phyloP scores from a whole-genome alignment of 129 eudicot species.

The Lactuca sativa region DNA sequence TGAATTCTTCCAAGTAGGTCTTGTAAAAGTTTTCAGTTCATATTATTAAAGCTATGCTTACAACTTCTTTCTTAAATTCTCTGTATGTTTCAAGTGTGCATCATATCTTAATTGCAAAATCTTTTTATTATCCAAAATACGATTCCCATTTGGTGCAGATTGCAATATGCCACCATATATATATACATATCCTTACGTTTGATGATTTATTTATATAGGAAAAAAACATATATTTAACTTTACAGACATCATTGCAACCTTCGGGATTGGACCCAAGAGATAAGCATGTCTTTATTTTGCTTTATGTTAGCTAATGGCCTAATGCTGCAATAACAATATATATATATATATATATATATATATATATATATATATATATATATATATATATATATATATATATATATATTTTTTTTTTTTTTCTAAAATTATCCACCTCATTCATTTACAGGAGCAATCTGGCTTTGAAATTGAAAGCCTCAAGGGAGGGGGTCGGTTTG shows the following conservation, averaged over 20 bases:
- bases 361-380: slow-evolving; percentile 6
- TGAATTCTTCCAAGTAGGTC: slow-evolving; percentile 49
- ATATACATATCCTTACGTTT: slow-evolving; percentile 13
- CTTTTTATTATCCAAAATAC: neutral
- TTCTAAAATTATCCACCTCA: slow-evolving; percentile 18
- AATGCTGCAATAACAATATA: neutral
- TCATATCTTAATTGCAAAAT: neutral
- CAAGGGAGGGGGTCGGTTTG: slow-evolving; percentile 40
- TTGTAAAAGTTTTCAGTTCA: slow-evolving; percentile 4
- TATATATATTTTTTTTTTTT: slow-evolving; percentile 12
- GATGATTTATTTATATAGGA: slow-evolving; percentile 42
- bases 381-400: slow-evolving; percentile 12
- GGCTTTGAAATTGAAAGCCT: slow-evolving; percentile 56
- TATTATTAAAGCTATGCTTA: neutral
- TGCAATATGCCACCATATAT: neutral
- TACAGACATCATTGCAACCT: slow-evolving; percentile 53
- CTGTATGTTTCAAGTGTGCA: slow-evolving; percentile 1
- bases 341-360: slow-evolving; percentile 8
- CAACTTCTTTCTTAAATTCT: slow-evolving; percentile 11
- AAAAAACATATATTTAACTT: slow-evolving; percentile 44
- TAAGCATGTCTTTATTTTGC: slow-evolving; percentile 46
- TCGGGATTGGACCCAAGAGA: slow-evolving; percentile 51
- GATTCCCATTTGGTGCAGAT: slow-evolving; percentile 16
- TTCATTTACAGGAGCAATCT: slow-evolving; percentile 45
- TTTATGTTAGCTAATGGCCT: slow-evolving; percentile 28